These are phyloP conservation scores for Dendrostoma leiphaemia DNA, from an alignment of 2,329 filamentous ascomycete genomes.

Conservation along the genomic window DNA sequence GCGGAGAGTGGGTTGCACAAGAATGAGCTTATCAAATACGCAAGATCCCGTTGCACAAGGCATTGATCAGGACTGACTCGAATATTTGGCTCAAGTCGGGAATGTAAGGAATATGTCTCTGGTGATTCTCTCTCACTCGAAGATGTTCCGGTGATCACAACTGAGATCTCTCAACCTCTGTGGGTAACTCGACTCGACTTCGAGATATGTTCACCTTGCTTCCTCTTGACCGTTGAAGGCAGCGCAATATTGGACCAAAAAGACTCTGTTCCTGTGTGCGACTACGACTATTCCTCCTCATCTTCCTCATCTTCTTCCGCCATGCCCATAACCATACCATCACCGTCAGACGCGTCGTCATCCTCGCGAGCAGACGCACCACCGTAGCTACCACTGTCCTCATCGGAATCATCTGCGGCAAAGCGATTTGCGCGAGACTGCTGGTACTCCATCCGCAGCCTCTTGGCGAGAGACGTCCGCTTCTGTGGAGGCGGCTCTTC, in stretches of 20 bases:
- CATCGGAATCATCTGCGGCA: constrained; percentile 1
- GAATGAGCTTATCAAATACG: too few species aligned
- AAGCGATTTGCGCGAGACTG: background rate
- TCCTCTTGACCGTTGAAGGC: too few species aligned
- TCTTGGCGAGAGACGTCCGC: constrained; percentile 11
- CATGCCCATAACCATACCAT: background rate
- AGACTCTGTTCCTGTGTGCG: background rate
- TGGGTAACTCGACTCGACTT: too few species aligned
- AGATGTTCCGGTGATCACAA: too few species aligned
- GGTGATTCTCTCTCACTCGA: too few species aligned
- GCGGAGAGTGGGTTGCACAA: too few species aligned
- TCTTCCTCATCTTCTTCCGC: background rate
- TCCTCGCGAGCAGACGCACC: constrained; percentile 1
- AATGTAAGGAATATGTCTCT: too few species aligned
- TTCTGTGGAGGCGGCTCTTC: constrained; percentile 8
- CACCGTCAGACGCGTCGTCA: background rate
- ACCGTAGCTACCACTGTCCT: background rate
- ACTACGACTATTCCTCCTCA: constrained; percentile 1
- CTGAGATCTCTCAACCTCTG: too few species aligned
- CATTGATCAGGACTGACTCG: background rate
- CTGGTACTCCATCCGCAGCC: constrained; percentile 9
- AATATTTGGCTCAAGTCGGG: too few species aligned
- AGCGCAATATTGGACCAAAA: background rate
- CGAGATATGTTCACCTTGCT: too few species aligned
- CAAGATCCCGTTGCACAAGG: too few species aligned